Evolutionary conservation across 306 rosid species (phyloP).

Genomic region (Cicer arietinum): DNA sequence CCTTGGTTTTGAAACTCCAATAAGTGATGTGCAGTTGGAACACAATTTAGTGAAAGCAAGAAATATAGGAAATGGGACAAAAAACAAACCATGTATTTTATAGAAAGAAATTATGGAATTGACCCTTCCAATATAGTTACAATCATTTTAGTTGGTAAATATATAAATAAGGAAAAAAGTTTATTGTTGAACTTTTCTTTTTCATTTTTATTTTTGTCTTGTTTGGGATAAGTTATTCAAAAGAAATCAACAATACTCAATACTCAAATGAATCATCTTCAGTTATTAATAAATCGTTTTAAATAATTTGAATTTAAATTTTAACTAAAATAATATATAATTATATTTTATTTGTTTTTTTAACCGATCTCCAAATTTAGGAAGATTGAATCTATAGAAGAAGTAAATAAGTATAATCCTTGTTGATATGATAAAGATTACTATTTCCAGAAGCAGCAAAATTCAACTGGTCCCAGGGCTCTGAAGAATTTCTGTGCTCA

Average conservation of each 20-base stretch:
- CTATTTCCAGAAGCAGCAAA: slow-evolving; percentile 35
- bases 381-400: slow-evolving; percentile 5
- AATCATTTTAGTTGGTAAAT: slow-evolving; percentile 15
- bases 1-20: slow-evolving; percentile 38
- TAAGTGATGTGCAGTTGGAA: slow-evolving; percentile 43
- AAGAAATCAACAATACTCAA: slow-evolving; percentile 16
- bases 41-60: slow-evolving; percentile 35
- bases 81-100: slow-evolving; percentile 30
- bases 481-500: slow-evolving; percentile 43
- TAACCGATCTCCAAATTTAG: too few relatives aligned
- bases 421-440: slow-evolving; percentile 19
- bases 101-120: slow-evolving; percentile 35
- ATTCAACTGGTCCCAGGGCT: slow-evolving; percentile 55
- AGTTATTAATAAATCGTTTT: too few relatives aligned
- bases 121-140: slow-evolving; percentile 40
- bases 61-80: slow-evolving; percentile 17
- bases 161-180: not conserved
- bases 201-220: not conserved
- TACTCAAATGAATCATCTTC: too few relatives aligned
- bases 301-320: too few relatives aligned
- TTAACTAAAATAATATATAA: too few relatives aligned
- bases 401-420: slow-evolving; percentile 30
- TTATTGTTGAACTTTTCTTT: not conserved
- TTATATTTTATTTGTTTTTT: too few relatives aligned
- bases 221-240: slow-evolving; percentile 29